A percentile compares a stretch with the other conserved stretches of the same genome.
Conservation (phyloP, 1,284 basidiomycete species). For the Naganishia sp. region DNA sequence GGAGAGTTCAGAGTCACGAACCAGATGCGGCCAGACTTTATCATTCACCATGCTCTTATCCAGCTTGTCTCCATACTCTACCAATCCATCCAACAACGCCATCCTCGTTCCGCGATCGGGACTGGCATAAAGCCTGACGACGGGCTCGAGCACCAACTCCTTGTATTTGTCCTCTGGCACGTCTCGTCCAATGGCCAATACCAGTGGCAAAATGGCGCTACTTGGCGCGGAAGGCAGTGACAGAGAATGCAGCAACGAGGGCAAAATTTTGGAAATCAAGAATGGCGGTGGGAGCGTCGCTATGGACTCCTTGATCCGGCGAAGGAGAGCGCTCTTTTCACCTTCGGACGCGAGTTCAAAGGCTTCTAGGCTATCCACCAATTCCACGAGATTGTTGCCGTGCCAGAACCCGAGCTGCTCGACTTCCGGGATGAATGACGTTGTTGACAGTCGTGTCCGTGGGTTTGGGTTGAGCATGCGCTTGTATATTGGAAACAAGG, state of each 20-base stretch:
- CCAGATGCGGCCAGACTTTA: slow-evolving; percentile 89
- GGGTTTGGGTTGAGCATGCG: slow-evolving; percentile 85
- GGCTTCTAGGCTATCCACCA: slow-evolving; percentile 81
- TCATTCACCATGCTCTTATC: slow-evolving; percentile 81
- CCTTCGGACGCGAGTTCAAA: slow-evolving; percentile 80
- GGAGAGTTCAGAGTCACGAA: slow-evolving; percentile 52
- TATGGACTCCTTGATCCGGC: slow-evolving; percentile 75
- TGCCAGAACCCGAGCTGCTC: slow-evolving; percentile 76
- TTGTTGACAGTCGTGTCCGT: slow-evolving; percentile 72
- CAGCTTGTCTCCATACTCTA: slow-evolving; percentile 81
- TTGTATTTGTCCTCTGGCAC: slow-evolving; percentile 72
- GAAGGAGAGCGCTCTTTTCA: slow-evolving; percentile 76
- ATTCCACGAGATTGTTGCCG: slow-evolving; percentile 78
- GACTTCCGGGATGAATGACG: slow-evolving; percentile 76
- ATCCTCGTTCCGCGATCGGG: slow-evolving; percentile 92
- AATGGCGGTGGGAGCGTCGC: slow-evolving; percentile 84
- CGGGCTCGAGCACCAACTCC: slow-evolving; percentile 69
- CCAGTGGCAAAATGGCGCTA: slow-evolving; percentile 74
- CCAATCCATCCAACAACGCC: slow-evolving; percentile 83
- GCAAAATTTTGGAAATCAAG: slow-evolving; percentile 79
- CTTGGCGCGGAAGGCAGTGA: slow-evolving; percentile 82
- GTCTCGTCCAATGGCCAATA: slow-evolving; percentile 74
- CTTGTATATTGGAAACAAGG: slow-evolving; percentile 80
- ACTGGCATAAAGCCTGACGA: slow-evolving; percentile 79
- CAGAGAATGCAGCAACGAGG: slow-evolving; percentile 78